Evolutionary conservation across 805 yeast species (phyloP).

Genomic region (Ogataea minuta): DNA sequence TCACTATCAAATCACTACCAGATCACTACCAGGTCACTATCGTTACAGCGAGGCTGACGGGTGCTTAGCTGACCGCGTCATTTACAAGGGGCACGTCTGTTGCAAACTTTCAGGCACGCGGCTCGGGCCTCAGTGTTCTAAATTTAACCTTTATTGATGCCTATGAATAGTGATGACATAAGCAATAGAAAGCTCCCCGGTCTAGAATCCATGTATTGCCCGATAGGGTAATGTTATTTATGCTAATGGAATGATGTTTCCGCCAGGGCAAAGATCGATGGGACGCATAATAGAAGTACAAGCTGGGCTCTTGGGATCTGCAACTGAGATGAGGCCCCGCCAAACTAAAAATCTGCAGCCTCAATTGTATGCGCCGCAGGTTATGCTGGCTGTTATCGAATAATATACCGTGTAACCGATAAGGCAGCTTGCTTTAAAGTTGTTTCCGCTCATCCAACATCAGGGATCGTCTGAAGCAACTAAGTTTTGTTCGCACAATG

Average conservation of each 20-base stretch:
- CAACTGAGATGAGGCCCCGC: no score
- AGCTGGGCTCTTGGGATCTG: no score
- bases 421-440: no score
- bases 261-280: no score
- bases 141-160: not conserved
- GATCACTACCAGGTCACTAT: no score
- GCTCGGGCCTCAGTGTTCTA: slow-evolving; percentile 5
- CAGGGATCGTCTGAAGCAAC: not conserved
- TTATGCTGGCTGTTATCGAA: no score
- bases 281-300: no score
- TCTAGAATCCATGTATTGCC: slow-evolving; percentile 10
- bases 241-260: no score
- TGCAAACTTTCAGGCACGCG: slow-evolving; percentile 8
- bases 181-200: not conserved
- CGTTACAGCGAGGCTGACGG: not conserved
- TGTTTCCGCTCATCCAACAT: slow-evolving; percentile 1
- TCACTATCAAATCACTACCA: no score
- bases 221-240: slow-evolving; percentile 1
- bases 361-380: no score
- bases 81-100: not conserved
- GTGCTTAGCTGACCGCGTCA: not conserved
- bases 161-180: slow-evolving; percentile 4
- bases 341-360: no score
- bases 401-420: no score
- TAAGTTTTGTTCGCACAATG: slow-evolving; percentile 39